Evolutionary conservation across 2,329 filamentous ascomycete species (phyloP), one percentile per base, ranked within the genome.

Genomic region (Xylariaceae sp.): DNA sequence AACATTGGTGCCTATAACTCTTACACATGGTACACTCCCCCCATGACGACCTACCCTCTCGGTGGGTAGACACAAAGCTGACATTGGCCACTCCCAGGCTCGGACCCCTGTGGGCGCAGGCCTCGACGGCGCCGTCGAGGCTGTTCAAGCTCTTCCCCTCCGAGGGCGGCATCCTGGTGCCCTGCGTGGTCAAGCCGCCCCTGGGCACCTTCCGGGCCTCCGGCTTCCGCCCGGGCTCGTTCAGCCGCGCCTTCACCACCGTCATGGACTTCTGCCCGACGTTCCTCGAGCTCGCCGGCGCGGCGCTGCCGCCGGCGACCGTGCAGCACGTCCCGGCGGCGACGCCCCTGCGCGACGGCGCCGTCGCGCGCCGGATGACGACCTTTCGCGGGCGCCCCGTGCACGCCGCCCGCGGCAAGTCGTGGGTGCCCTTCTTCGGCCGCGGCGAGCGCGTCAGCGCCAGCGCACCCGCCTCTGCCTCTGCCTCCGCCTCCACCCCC

Each of bases 111-210:
- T 75, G 71, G 70, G 71, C 70, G 2, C 33, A 35, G 19, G 33
- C 33, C 12, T 14, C 25, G 5, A 35, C 33, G 5, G 34, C 34
- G 10, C 34, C 28, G 10, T 18, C 17, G 3, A 13, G 25, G 8
- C 27, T 35, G 6, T 30, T 29, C 33, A 35, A 56, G 41, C 51
- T 51, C 8, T 66, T 55, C 40, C 59, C 61, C 2, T 63, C 62
- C 2, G 61, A 67, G 29, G 64, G 71, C 7, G 71, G 71, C 15
- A 63, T 72, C n/a, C 61, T 67, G 3, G 68, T 72, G 1, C 70
- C 69, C 0, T 51, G 72, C 12, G 64, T 68, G 27, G 28, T 40
- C 9, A 43, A 39, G n/a, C 43, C 43, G 2, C 29, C 33, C 4
- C 5, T 11, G 10, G 4, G 11, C 13, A 19, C 18, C 5, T 23